Conservation (phyloP, 2,329 filamentous ascomycete species). For the Fusarium newnesense region DNA sequence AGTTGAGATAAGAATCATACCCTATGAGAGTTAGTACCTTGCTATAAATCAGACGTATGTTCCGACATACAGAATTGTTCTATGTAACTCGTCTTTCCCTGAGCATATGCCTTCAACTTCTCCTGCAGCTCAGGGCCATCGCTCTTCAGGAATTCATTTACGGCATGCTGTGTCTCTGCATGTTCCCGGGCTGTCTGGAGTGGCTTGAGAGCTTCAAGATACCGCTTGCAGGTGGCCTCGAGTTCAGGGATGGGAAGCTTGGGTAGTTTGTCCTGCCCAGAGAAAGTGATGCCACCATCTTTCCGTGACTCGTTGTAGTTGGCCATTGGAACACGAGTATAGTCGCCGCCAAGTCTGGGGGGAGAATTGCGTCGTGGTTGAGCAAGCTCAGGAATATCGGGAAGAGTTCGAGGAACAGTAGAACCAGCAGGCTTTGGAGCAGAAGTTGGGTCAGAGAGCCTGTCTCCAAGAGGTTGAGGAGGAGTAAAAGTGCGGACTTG, state of each 20-base stretch:
- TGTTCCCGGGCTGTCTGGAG: conserved; percentile 85
- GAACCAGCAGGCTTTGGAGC: conserved; percentile 42
- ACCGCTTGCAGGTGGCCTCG: conserved; percentile 79
- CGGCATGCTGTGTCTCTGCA: conserved; percentile 80
- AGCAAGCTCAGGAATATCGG: conserved; percentile 47
- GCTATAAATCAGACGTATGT: background rate
- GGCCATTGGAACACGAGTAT: conserved; percentile 63
- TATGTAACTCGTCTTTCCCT: conserved; percentile 93
- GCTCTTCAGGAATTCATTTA: conserved; percentile 81
- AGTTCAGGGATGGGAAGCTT: conserved; percentile 94
- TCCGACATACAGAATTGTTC: conserved; percentile 87
- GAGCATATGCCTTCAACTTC: conserved; percentile 88
- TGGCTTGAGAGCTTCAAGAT: conserved; percentile 81
- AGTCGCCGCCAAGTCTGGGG: conserved; percentile 44
- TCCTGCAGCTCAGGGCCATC: conserved; percentile 90
- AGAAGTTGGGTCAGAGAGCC: conserved; percentile 61
- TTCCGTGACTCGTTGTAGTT: conserved; percentile 62
- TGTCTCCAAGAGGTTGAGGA: conserved; percentile 78
- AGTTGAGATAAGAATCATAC: conserved; percentile 99
- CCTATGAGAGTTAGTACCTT: conserved; percentile 61
- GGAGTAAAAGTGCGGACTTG: conserved; percentile 58
- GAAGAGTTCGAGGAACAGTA: conserved; percentile 54
- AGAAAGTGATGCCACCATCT: conserved; percentile 84
- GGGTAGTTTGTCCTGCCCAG: conserved; percentile 86
- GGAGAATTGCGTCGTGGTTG: conserved; percentile 39